These are phyloP conservation scores for Jasminum sambac DNA, from an alignment of 257 asterid genomes.

Conservation along the genomic window DNA sequence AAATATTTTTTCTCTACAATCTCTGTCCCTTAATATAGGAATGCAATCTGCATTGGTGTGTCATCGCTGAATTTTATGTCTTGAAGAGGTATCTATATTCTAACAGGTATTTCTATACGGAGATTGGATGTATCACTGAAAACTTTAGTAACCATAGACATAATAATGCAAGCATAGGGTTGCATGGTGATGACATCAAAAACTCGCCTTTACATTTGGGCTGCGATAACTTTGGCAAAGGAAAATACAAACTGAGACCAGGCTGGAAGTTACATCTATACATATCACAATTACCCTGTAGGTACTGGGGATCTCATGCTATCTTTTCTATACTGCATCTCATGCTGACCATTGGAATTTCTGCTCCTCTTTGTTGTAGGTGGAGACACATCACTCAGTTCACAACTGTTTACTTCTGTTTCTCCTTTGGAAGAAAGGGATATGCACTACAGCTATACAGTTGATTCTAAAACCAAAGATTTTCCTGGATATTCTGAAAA, in stretches of 20 bases:
- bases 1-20: neutral
- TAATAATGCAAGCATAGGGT: conserved; percentile 25
- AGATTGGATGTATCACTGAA: conserved; percentile 42
- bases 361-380: conserved; percentile 42
- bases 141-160: conserved; percentile 30
- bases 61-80: neutral
- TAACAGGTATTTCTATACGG: conserved; percentile 68
- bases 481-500: conserved; percentile 25
- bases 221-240: conserved; percentile 34
- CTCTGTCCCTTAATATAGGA: neutral
- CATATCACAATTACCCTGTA: conserved; percentile 88
- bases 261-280: conserved; percentile 79
- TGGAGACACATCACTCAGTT: conserved; percentile 65
- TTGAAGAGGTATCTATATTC: conserved; percentile 25
- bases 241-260: conserved; percentile 47
- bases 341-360: conserved; percentile 2
- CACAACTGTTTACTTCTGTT: conserved; percentile 42
- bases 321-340: conserved; percentile 20
- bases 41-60: neutral
- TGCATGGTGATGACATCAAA: conserved; percentile 31
- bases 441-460: conserved; percentile 15
- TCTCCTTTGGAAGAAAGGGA: conserved; percentile 28
- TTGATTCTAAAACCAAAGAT: neutral
- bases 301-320: conserved; percentile 32
- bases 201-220: conserved; percentile 42